Percentiles rank a stretch among this genome's conserved stretches.
These are phyloP conservation scores for Peronospora farinosa DNA, from an alignment of 352 stramenopile genomes.

Conservation along the genomic window DNA sequence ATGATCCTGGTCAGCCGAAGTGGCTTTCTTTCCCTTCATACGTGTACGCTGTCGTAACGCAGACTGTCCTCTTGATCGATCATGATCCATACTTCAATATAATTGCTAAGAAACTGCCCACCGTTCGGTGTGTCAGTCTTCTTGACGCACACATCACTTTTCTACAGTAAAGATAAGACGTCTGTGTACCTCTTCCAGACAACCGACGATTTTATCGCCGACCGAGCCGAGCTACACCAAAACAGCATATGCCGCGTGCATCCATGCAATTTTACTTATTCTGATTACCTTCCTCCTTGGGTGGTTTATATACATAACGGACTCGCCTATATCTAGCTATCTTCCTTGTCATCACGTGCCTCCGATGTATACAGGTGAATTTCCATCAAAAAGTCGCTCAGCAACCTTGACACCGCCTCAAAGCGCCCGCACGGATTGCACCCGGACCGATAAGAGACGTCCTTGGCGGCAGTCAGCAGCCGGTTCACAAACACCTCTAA, in stretches of 20 bases:
- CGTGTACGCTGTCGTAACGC: too few relatives aligned
- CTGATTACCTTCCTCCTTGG: neutral
- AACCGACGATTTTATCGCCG: too few relatives aligned
- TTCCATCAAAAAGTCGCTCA: conserved; percentile 43
- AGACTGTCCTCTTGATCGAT: too few relatives aligned
- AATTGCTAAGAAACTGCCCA: too few relatives aligned
- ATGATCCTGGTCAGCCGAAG: too few relatives aligned
- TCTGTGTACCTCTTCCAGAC: neutral
- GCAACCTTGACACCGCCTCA: conserved; percentile 35
- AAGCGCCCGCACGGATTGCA: conserved; percentile 43
- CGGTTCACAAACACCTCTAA: conserved; percentile 41
- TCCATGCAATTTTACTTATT: neutral
- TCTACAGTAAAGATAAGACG: conserved; percentile 15
- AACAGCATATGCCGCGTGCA: neutral
- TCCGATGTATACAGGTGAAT: neutral
- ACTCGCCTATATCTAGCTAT: neutral
- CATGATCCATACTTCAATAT: too few relatives aligned
- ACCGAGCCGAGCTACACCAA: too few relatives aligned
- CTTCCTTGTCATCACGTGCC: neutral
- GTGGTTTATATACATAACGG: neutral
- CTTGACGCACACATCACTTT: too few relatives aligned
- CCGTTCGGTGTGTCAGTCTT: too few relatives aligned
- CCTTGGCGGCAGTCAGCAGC: conserved; percentile 38
- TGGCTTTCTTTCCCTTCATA: too few relatives aligned
- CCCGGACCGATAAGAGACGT: conserved; percentile 45